A percentile compares a stretch with the other conserved stretches of the same genome.
Conservation (phyloP, 306 rosid species). For the Castanea sativa region DNA sequence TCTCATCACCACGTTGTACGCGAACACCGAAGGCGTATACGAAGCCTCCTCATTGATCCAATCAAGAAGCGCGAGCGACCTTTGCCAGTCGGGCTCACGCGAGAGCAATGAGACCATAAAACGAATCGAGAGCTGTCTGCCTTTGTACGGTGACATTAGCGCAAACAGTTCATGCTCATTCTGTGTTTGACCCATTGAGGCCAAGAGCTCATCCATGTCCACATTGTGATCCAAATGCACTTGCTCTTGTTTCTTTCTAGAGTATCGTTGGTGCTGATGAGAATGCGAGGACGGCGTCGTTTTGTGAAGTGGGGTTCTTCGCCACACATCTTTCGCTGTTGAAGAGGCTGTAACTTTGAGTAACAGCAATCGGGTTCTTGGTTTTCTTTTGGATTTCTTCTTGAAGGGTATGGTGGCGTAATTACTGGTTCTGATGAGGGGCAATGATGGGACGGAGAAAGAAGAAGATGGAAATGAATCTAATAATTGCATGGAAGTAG, state of each 20-base stretch:
- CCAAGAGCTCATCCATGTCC: constrained; percentile 72
- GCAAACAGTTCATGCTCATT: constrained; percentile 62
- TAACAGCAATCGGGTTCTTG: constrained; percentile 4
- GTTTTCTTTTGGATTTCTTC: constrained; percentile 7
- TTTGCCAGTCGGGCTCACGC: constrained; percentile 86
- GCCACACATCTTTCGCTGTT: constrained; percentile 61
- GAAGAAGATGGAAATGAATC: constrained; percentile 23
- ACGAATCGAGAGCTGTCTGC: constrained; percentile 65
- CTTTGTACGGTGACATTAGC: constrained; percentile 56
- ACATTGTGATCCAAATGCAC: constrained; percentile 58
- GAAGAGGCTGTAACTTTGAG: constrained; percentile 21
- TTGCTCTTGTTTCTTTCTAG: constrained; percentile 36
- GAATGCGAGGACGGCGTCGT: constrained; percentile 21
- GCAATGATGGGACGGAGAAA: constrained; percentile 17
- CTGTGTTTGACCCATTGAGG: constrained; percentile 51
- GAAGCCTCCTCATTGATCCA: constrained; percentile 83
- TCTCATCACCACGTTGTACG: constrained; percentile 79
- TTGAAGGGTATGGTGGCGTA: constrained; percentile 9
- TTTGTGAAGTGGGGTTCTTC: constrained; percentile 32
- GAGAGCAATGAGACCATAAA: constrained; percentile 83
- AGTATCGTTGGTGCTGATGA: constrained; percentile 13
- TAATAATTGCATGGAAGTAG: constrained; percentile 22
- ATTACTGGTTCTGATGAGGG: constrained; percentile 13
- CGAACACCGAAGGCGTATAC: constrained; percentile 72
- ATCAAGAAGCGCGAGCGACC: constrained; percentile 78